Conservation (phyloP, 23 red algal species). For the Gracilariopsis chorda region DNA sequence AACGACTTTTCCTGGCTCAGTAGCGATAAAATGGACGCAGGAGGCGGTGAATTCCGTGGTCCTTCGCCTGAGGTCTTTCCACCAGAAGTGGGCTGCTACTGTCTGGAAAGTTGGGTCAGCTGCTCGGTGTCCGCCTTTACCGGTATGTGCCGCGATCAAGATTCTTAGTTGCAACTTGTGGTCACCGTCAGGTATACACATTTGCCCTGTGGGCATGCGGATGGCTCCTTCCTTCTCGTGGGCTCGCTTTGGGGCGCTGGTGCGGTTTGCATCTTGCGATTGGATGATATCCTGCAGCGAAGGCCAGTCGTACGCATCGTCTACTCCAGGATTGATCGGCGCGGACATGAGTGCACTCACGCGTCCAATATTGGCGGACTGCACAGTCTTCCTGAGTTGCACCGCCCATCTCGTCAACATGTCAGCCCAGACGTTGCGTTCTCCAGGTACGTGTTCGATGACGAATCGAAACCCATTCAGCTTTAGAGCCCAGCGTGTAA, state of each 20-base stretch:
- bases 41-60: not conserved
- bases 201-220: not conserved
- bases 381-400: not conserved
- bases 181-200: not conserved
- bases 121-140: conserved; percentile 3
- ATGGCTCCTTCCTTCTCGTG: not conserved
- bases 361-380: not conserved
- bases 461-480: not conserved
- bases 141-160: not conserved
- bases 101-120: not conserved
- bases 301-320: not conserved
- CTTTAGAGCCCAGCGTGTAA: too few relatives aligned
- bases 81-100: not conserved
- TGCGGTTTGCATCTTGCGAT: not conserved
- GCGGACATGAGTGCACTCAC: not conserved
- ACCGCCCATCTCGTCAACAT: too few relatives aligned
- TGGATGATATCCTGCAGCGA: not conserved
- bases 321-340: not conserved
- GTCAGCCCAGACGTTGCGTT: not conserved
- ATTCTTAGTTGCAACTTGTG: not conserved
- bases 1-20: too few relatives aligned
- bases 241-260: not conserved
- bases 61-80: not conserved
- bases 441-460: not conserved
- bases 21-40: conserved; percentile 1